These are phyloP conservation scores for Camellia granthamiana DNA, from an alignment of 148 eudicot species.

Conservation along the genomic window DNA sequence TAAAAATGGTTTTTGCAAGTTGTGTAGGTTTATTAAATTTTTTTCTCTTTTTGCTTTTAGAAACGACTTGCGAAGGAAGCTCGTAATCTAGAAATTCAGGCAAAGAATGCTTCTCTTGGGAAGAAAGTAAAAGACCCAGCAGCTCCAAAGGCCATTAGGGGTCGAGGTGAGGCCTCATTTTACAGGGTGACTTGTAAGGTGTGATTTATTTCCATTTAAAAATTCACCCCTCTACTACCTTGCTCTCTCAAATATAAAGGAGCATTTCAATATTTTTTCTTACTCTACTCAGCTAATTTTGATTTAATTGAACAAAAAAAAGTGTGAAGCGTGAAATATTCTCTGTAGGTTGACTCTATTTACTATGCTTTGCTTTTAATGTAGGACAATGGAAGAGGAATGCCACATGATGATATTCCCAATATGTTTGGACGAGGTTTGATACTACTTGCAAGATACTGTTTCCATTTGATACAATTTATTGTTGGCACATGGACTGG, in stretches of 20 bases:
- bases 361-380: constrained; percentile 14
- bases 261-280: neutral
- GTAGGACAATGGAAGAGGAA: constrained; percentile 98
- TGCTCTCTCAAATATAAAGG: neutral
- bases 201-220: constrained; percentile 20
- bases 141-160: constrained; percentile 54
- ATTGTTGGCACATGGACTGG: neutral
- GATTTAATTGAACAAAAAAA: neutral
- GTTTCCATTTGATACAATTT: constrained; percentile 2
- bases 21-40: neutral
- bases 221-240: neutral
- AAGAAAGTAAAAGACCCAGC: constrained; percentile 75
- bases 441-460: constrained; percentile 12
- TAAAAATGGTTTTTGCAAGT: neutral
- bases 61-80: constrained; percentile 96
- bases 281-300: neutral
- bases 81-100: constrained; percentile 71
- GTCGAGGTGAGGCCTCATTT: constrained; percentile 95
- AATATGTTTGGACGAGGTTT: constrained; percentile 99
- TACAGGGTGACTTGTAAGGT: constrained; percentile 97
- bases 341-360: constrained; percentile 2
- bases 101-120: constrained; percentile 80
- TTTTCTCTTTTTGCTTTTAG: constrained; percentile 28
- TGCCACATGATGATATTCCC: constrained; percentile 99
- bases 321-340: neutral